A percentile compares a stretch with the other conserved stretches of the same genome.
These are phyloP conservation scores for Microdochium trichocladiopsis DNA, from an alignment of 2,329 filamentous ascomycete genomes.

Conservation along the genomic window DNA sequence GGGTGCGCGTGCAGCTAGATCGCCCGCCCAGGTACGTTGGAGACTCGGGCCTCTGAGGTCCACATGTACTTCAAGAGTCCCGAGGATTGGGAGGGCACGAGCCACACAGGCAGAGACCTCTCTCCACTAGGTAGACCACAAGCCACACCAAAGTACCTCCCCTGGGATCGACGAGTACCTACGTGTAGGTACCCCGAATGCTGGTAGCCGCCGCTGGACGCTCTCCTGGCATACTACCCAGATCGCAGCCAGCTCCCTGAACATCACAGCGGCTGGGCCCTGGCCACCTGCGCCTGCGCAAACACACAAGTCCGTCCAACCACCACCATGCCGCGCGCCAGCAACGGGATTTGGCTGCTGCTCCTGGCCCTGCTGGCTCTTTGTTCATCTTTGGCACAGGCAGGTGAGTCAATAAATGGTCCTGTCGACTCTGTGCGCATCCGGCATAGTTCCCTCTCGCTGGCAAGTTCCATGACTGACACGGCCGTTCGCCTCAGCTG, in stretches of 20 bases:
- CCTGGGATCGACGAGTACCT: neutral
- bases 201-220: neutral
- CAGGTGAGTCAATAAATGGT: neutral
- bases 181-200: neutral
- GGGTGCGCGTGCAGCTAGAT: neutral
- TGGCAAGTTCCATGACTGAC: slow-evolving; percentile 10
- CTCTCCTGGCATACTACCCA: no score
- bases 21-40: no score
- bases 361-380: neutral
- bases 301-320: neutral
- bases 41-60: no score
- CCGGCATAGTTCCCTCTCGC: neutral
- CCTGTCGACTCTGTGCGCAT: neutral
- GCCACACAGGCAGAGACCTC: neutral
- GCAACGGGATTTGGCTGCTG: neutral
- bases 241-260: no score
- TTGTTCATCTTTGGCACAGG: neutral
- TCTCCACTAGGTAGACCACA: neutral
- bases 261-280: no score
- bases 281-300: neutral
- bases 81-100: no score
- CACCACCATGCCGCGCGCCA: neutral
- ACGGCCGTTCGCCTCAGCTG: slow-evolving; percentile 30
- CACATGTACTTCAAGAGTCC: no score
- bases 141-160: neutral